A percentile compares a stretch with the other conserved stretches of the same genome.
Evolutionary conservation across 1,139 yeast genomes (phyloP).

Genomic region (Taphrina flavorubra): DNA sequence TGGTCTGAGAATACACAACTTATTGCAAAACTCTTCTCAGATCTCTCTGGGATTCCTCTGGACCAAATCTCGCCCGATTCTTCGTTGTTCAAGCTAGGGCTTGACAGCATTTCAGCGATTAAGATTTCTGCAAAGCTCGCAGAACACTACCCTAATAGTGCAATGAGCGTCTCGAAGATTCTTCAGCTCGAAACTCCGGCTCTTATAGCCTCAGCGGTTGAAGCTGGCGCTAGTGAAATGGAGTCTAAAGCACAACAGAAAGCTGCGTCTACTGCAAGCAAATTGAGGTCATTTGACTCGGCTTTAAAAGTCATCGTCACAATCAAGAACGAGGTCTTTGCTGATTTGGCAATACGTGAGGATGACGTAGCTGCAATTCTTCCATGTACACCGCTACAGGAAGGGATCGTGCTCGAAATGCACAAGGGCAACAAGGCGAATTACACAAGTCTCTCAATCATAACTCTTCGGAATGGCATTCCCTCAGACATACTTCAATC

Average conservation of each 20-base stretch:
- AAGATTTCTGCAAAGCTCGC: conserved; percentile 32
- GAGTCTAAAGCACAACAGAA: not conserved
- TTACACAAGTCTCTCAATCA: conserved; percentile 45
- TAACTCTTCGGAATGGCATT: conserved; percentile 39
- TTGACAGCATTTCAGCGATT: conserved; percentile 47
- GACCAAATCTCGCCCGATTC: conserved; percentile 29
- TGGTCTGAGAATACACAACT: conserved; percentile 19
- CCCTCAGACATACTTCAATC: conserved; percentile 25
- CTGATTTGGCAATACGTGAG: not conserved
- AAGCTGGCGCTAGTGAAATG: not conserved
- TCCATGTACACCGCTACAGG: conserved; percentile 47
- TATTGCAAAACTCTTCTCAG: conserved; percentile 42
- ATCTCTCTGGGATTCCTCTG: conserved; percentile 14
- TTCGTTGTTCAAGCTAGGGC: conserved; percentile 45
- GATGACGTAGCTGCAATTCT: conserved; percentile 20
- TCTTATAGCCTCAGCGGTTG: not conserved
- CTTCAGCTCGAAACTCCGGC: conserved; percentile 15
- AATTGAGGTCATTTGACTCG: not conserved
- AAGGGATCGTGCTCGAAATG: conserved; percentile 45
- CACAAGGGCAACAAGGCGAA: conserved; percentile 40
- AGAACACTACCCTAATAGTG: not conserved
- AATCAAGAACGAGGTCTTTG: not conserved
- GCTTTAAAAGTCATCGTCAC: not conserved
- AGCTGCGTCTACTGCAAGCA: not conserved
- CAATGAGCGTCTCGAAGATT: conserved; percentile 23